Evolutionary conservation across 768 basidiomycete genomes (phyloP).

Genomic region (Omphalotus guepiniiformis): DNA sequence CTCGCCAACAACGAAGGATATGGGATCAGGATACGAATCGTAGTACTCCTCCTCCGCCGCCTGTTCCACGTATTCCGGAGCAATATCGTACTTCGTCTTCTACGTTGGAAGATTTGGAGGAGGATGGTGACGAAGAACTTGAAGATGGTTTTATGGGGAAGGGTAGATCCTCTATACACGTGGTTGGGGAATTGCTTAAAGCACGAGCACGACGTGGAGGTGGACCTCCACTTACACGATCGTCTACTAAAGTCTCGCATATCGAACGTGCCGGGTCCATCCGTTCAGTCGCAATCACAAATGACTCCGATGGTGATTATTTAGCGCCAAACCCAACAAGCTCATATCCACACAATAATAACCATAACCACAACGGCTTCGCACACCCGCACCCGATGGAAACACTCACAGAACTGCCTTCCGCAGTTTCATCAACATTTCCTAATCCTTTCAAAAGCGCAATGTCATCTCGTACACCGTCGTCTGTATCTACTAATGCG

Average conservation of each 20-base stretch:
- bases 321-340: too few relatives aligned
- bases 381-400: background rate
- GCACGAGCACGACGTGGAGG: constrained; percentile 1
- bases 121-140: background rate
- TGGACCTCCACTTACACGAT: background rate
- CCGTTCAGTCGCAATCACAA: background rate
- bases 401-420: too few relatives aligned
- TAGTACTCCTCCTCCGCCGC: background rate
- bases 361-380: background rate
- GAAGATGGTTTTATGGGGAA: background rate
- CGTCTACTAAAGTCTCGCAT: background rate
- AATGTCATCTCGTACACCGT: background rate
- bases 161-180: too few relatives aligned
- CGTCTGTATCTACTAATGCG: background rate
- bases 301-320: background rate
- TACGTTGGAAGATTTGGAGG: background rate
- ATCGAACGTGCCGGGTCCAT: constrained; percentile 1
- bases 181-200: background rate
- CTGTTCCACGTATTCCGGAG: background rate
- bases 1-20: background rate
- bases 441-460: constrained; percentile 1
- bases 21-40: background rate
- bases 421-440: background rate
- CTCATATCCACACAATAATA: background rate
- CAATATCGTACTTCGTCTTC: background rate